Conservation (phyloP, 192 early-diverging fungal species). For the Entomortierella parvispora region DNA sequence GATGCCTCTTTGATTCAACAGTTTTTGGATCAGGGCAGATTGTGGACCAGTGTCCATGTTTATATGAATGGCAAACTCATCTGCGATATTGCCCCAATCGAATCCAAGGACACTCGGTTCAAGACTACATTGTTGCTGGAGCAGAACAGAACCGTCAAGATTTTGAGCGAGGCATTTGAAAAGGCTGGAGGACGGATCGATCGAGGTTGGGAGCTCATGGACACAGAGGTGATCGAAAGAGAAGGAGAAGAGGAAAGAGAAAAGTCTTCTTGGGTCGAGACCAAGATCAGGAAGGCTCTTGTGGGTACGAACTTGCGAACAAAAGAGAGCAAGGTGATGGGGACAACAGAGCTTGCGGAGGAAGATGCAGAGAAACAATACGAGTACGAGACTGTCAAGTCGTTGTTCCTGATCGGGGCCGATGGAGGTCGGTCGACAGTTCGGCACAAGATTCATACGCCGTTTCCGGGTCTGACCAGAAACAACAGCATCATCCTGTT, state of each 20-base stretch:
- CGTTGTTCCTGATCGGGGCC: conserved; percentile 17
- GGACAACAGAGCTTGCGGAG: background rate
- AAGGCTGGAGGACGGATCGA: conserved; percentile 4
- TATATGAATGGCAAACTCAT: background rate
- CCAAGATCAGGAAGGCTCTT: background rate
- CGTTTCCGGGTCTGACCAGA: background rate
- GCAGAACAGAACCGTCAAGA: background rate
- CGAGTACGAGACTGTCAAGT: background rate
- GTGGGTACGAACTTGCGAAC: background rate
- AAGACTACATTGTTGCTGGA: background rate
- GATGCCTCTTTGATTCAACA: conserved; percentile 1
- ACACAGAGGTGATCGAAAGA: background rate
- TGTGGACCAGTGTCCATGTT: background rate
- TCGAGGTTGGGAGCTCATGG: conserved; percentile 6
- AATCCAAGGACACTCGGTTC: background rate
- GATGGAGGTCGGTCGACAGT: conserved; percentile 18
- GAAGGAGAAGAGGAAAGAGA: background rate
- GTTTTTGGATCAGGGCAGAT: background rate
- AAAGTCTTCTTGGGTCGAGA: conserved; percentile 3
- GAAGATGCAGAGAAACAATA: conserved; percentile 8
- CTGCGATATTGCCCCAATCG: background rate
- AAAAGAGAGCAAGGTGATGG: background rate
- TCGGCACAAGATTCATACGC: background rate
- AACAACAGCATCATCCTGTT: background rate
- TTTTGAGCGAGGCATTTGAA: background rate